These are phyloP conservation scores for Stachybotrys echinatus DNA, from an alignment of 2,329 filamentous ascomycete genomes.

Conservation along the genomic window DNA sequence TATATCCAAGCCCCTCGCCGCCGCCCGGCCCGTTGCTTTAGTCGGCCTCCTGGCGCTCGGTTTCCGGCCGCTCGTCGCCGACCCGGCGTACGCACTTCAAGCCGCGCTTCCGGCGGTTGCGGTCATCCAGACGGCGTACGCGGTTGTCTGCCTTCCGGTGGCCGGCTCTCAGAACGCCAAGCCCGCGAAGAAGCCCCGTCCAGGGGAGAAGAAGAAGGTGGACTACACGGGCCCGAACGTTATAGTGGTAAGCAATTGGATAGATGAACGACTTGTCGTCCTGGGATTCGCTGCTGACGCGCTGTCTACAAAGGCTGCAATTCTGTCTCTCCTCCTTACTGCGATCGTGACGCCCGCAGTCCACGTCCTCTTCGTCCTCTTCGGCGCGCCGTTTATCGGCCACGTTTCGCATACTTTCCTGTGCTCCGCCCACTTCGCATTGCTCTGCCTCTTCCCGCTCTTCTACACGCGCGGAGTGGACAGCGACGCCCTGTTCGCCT, in stretches of 20 bases:
- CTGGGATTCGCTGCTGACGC: constrained; percentile 10
- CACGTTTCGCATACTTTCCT: constrained; percentile 75
- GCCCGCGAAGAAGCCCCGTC: constrained; percentile 42
- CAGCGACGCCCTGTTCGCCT: constrained; percentile 60
- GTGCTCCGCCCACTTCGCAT: constrained; percentile 72
- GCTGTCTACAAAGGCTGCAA: constrained; percentile 29
- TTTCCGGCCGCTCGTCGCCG: constrained; percentile 62
- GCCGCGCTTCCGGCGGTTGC: constrained; percentile 57
- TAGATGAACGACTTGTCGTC: not conserved
- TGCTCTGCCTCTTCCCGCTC: constrained; percentile 73
- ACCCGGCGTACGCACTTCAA: constrained; percentile 62
- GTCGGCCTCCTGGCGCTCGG: constrained; percentile 57
- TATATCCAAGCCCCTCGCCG: constrained; percentile 46
- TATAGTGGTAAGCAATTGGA: constrained; percentile 35
- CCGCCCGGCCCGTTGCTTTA: constrained; percentile 64
- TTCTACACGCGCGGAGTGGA: constrained; percentile 85
- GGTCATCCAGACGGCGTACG: constrained; percentile 59
- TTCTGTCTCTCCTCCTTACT: constrained; percentile 53
- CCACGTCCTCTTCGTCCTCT: constrained; percentile 68
- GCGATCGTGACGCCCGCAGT: constrained; percentile 62
- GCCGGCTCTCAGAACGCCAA: constrained; percentile 42
- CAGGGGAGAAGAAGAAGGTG: constrained; percentile 49
- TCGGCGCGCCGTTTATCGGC: constrained; percentile 84
- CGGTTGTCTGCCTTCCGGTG: constrained; percentile 57
- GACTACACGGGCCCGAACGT: constrained; percentile 38